These are phyloP conservation scores for Euphorbia peplus DNA, from an alignment of 345 rosid genomes.

Conservation along the genomic window DNA sequence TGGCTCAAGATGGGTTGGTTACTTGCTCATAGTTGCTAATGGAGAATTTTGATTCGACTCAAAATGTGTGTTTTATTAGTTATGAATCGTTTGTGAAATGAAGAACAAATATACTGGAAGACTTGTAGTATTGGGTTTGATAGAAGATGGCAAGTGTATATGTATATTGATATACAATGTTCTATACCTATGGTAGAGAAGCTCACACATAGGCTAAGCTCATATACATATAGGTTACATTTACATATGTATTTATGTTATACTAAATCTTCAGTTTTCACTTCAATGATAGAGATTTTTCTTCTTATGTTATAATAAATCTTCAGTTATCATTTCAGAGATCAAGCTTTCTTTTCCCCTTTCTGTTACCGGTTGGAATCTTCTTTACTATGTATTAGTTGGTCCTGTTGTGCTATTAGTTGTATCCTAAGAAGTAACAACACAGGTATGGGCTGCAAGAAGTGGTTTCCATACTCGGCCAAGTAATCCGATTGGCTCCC, in stretches of 20 bases:
- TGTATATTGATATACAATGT: conserved; percentile 18
- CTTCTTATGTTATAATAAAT: conserved; percentile 12
- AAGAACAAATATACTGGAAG: conserved; percentile 11
- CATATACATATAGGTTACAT: conserved; percentile 17
- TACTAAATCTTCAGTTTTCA: conserved; percentile 18
- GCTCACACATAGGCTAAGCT: conserved; percentile 12
- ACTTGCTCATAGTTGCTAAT: conserved; percentile 50
- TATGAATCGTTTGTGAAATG: conserved; percentile 7
- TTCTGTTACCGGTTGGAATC: neutral
- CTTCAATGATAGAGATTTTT: conserved; percentile 3
- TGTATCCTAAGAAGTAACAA: no score
- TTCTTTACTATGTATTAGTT: neutral
- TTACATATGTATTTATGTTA: conserved; percentile 8
- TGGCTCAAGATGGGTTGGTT: conserved; percentile 47
- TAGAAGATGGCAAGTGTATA: conserved; percentile 13
- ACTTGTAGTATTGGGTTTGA: conserved; percentile 14
- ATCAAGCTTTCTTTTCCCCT: neutral
- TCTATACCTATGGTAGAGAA: conserved; percentile 12
- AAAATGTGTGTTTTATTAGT: conserved; percentile 11
- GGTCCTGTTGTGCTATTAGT: no score
- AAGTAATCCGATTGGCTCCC: neutral
- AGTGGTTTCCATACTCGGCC: no score
- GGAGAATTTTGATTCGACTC: conserved; percentile 18
- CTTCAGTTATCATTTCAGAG: conserved; percentile 8
- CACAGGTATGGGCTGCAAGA: no score